Conservation (phyloP, 2,329 filamentous ascomycete species). For the Beauveria bassiana region DNA sequence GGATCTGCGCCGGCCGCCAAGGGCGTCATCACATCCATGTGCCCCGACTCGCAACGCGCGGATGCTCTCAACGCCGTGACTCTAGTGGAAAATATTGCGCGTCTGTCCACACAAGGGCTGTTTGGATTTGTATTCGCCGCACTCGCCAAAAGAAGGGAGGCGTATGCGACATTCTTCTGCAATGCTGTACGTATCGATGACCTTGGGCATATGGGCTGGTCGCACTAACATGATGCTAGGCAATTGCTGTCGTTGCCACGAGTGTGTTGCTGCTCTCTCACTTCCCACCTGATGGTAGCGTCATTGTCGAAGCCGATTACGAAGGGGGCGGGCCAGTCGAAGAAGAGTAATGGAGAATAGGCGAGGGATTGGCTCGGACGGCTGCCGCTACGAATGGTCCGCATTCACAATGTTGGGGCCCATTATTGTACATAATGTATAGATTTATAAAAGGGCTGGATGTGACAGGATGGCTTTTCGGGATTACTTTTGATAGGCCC, state of each 20-base stretch:
- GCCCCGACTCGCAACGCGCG: slow-evolving; percentile 49
- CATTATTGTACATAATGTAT: neutral
- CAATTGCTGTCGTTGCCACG: slow-evolving; percentile 40
- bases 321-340: neutral
- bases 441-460: no score
- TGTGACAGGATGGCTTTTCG: no score
- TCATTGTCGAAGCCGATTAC: neutral
- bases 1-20: slow-evolving; percentile 64
- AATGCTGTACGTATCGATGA: slow-evolving; percentile 46
- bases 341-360: neutral
- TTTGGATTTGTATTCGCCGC: slow-evolving; percentile 62
- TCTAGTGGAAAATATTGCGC: slow-evolving; percentile 61
- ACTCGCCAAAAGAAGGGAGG: slow-evolving; percentile 50
- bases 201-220: neutral
- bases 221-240: slow-evolving; percentile 27
- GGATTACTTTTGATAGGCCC: no score
- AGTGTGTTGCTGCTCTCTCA: slow-evolving; percentile 33
- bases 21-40: slow-evolving; percentile 67
- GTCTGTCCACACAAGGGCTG: slow-evolving; percentile 53
- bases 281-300: slow-evolving; percentile 33
- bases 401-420: neutral
- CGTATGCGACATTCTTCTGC: slow-evolving; percentile 57
- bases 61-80: slow-evolving; percentile 64
- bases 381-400: neutral
- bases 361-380: neutral